These are phyloP conservation scores for Ustanciosporium gigantosporum DNA, from an alignment of 1,284 basidiomycete genomes.

Conservation along the genomic window DNA sequence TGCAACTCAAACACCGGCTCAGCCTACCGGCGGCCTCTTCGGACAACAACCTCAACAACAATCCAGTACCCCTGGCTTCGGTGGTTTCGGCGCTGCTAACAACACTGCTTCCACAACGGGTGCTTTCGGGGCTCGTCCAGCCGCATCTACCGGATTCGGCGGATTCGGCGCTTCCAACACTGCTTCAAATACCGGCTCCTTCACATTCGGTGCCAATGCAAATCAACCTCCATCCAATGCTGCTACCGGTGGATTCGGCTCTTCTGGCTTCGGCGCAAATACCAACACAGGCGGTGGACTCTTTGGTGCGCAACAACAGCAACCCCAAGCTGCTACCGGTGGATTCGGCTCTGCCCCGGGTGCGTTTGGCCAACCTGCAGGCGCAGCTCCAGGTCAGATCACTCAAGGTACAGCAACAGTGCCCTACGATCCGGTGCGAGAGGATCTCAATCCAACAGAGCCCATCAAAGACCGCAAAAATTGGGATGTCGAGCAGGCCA, in stretches of 20 bases:
- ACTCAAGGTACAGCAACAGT: conserved; percentile 49
- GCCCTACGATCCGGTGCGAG: conserved; percentile 48
- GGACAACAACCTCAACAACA: conserved; percentile 50
- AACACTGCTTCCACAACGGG: conserved; percentile 35
- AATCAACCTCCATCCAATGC: conserved; percentile 27
- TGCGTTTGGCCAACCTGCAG: conserved; percentile 28
- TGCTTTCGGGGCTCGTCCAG: conserved; percentile 46
- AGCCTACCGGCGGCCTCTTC: conserved; percentile 56
- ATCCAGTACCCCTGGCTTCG: conserved; percentile 41
- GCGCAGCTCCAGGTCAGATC: conserved; percentile 22
- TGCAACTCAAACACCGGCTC: conserved; percentile 42
- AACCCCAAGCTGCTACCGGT: conserved; percentile 31
- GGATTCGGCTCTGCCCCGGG: conserved; percentile 31
- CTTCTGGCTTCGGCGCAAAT: conserved; percentile 19
- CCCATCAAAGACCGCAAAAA: conserved; percentile 49
- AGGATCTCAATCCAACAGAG: conserved; percentile 48
- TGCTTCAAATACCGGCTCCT: conserved; percentile 19
- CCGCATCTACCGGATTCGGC: conserved; percentile 46
- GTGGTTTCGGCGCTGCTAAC: conserved; percentile 35
- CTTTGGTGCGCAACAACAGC: conserved; percentile 41
- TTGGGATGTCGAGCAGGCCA: conserved; percentile 52
- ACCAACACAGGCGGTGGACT: conserved; percentile 20
- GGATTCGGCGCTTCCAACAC: conserved; percentile 37
- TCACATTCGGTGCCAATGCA: conserved; percentile 37
- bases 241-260: conserved; percentile 26